Evolutionary conservation across 2,329 filamentous ascomycete genomes (phyloP), one percentile per base, ranked within the genome.

Genomic region (Ascochyta clinopodiicola): DNA sequence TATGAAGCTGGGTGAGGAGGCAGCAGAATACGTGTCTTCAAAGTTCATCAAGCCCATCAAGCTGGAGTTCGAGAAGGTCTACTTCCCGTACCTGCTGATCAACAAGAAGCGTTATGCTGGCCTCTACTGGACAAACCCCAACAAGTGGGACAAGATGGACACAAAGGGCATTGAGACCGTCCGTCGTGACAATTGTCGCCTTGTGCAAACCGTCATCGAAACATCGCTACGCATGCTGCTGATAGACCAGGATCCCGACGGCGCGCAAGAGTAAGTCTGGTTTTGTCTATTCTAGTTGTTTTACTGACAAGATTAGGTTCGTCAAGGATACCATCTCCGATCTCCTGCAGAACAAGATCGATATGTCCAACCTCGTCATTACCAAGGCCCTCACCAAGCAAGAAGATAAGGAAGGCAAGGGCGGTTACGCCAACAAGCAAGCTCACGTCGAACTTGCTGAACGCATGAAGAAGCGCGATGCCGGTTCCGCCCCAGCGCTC

Each of bases 51-150:
- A 95, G 72, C 95, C 95, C 4, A 99, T 99, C 83, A 99, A 98
- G 79, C 86, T 99, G 29, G 95, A 99, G 76, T 99, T 99, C 77
- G 95, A 99, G 76, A 99, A 99, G 78, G 94, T 99, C 1, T 99
- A 99, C 78, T 99, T 90, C 74, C 95, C 95, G 0, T 99, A 99
- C 73, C 83, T 99, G 31, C 84, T 99, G 46, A 99, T 99, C 86
- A 99, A 99, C 86, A 99, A 99, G 82, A 99, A 99, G 82, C 90
- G 95, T 61, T 99, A 99, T 70, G 95, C 95, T 8, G 95, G 95
- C n/a, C 79, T 99, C 29, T 98, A 92, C 79, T 99, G 93, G 93
- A 99, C 95, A 5, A 95, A 90, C 63, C 86, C 94, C 0, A 86
- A 94, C 37, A 97, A 96, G 77, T 95, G 90, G 75, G 96, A 99